A percentile compares a stretch with the other conserved stretches of the same genome.
Evolutionary conservation across 306 rosid genomes (phyloP).

Genomic region (Castanopsis chinensis): DNA sequence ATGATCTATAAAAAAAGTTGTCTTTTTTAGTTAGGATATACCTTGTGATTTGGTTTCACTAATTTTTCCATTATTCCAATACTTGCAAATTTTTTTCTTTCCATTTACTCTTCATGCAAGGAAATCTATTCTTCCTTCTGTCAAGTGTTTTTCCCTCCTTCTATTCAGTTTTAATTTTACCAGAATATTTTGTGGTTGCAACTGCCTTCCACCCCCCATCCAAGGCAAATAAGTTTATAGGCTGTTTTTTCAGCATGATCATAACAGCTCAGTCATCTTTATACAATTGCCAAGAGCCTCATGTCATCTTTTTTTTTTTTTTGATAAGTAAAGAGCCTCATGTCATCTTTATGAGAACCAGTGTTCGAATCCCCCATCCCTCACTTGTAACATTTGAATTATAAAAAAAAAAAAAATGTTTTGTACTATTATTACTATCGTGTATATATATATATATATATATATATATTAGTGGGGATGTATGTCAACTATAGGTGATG

Average conservation of each 20-base stretch:
- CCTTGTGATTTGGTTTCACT: neutral
- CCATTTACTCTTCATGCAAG: neutral
- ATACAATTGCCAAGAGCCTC: too few relatives aligned
- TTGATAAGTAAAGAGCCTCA: too few relatives aligned
- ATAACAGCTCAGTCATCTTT: neutral
- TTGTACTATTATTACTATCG: neutral
- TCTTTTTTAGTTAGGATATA: neutral
- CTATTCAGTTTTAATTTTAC: neutral
- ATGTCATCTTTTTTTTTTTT: too few relatives aligned
- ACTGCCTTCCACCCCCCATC: neutral
- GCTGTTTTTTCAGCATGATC: neutral
- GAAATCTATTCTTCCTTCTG: neutral
- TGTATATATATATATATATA: neutral
- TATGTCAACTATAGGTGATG: neutral
- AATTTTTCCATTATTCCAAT: neutral
- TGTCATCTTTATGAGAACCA: too few relatives aligned
- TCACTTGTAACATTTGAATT: too few relatives aligned
- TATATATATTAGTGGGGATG: neutral
- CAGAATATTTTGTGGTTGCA: neutral
- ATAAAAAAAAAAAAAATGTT: too few relatives aligned
- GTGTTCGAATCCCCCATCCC: too few relatives aligned
- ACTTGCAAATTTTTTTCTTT: neutral
- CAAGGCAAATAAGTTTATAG: neutral
- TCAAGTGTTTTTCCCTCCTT: neutral
- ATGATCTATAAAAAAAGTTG: neutral